These are phyloP conservation scores for Nectriaceae sp. DNA, from an alignment of 2,329 filamentous ascomycete genomes.

Conservation along the genomic window DNA sequence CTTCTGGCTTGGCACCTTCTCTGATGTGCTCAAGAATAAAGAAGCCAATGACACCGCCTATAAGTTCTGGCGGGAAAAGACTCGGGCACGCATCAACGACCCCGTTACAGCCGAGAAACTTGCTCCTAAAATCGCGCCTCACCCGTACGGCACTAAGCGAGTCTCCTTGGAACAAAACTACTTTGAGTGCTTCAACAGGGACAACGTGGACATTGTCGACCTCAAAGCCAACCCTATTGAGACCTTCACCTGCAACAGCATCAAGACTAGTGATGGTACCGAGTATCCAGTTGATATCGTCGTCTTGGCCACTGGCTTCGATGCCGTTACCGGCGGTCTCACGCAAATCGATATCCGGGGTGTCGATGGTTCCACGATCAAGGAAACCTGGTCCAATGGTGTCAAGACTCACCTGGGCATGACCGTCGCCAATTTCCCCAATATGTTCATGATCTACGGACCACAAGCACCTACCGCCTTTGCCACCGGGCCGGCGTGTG, in stretches of 20 bases:
- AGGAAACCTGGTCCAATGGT: slow-evolving; percentile 44
- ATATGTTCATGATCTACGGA: slow-evolving; percentile 57
- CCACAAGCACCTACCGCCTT: slow-evolving; percentile 58
- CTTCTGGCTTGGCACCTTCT: slow-evolving; percentile 6
- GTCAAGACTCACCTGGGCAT: slow-evolving; percentile 48
- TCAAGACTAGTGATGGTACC: slow-evolving; percentile 1
- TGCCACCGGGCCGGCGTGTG: slow-evolving; percentile 55
- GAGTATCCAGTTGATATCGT: slow-evolving; percentile 7
- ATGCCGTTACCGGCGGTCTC: slow-evolving; percentile 14
- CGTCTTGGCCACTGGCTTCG: slow-evolving; percentile 16
- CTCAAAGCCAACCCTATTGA: slow-evolving; percentile 9
- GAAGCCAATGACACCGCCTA: slow-evolving; percentile 8
- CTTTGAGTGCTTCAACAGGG: slow-evolving; percentile 17
- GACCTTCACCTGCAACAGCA: not conserved
- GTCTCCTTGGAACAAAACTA: slow-evolving; percentile 9
- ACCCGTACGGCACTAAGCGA: slow-evolving; percentile 11
- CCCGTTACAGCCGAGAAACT: not conserved
- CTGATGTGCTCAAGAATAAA: slow-evolving; percentile 8
- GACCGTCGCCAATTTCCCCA: slow-evolving; percentile 47
- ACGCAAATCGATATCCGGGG: slow-evolving; percentile 33
- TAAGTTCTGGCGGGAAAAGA: slow-evolving; percentile 11
- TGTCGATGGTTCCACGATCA: slow-evolving; percentile 38
- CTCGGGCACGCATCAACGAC: slow-evolving; percentile 6
- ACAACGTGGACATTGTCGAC: slow-evolving; percentile 10
- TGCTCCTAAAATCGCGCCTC: slow-evolving; percentile 4